Evolutionary conservation across 169 alveolate genomes (phyloP), one percentile per base, ranked within the genome.

Genomic region (Eimeria maxima): DNA sequence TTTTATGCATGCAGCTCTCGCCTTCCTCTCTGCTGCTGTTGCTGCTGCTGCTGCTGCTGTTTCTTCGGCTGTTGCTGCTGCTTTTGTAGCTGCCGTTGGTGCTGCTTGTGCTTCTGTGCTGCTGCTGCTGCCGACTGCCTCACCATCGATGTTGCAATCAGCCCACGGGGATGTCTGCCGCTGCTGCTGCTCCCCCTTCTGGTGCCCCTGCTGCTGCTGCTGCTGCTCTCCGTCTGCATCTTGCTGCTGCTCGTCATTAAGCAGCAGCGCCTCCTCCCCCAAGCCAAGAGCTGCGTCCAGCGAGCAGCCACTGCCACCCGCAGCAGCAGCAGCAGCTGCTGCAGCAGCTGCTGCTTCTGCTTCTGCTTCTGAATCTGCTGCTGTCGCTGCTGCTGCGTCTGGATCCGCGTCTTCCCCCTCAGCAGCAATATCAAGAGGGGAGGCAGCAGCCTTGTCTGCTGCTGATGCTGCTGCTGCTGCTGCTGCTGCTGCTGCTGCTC

Each of bases 1-100:
- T 57, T 42, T 29, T 2, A 76, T 27, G 57, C 87, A 76, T 18
- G 87, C 50, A 18, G 87, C 87, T 29, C 87, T 27, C 18, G 87
- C 87, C 87, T 76, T 76, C 44, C 87, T 57, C n/a, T 76, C 47
- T 42, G 87, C 87, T 76, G 87, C 87, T 38, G 45, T 57, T 76
- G 87, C 87, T 76, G 87, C 87, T 22, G 81, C 81, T n/a, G 13
- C 27, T 29, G 22, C 44, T 33, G 38, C 38, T 33, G 38, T 33
- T 33, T 33, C 38, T 33, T 33, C 38, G 1, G 38, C 38, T 33
- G 38, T 33, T 33, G 38, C 38, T 33, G 38, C 38, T 33, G 38
- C 38, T 33, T 1, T 33, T 29, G 22, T 71, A 6, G 27, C 45
- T 14, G 81, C 47, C 5, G 22, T 42, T 20, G 44, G 29, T n/a